Evolutionary conservation across 352 stramenopile genomes (phyloP), one percentile per base, ranked within the genome.

Genomic region (Pythium dissotocum): DNA sequence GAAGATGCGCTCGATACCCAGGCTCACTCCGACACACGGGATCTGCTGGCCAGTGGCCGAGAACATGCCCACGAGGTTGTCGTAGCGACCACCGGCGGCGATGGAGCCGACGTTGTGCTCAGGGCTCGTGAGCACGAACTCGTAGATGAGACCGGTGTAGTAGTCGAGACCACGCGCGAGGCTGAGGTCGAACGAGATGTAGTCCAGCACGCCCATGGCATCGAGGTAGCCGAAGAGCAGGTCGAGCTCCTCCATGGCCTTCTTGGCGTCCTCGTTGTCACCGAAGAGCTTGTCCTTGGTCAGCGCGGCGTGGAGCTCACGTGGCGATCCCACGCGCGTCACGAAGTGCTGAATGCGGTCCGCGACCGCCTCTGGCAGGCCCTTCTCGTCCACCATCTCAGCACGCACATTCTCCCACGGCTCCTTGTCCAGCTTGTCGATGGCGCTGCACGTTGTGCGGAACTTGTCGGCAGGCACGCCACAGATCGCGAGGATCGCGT

Each of bases 351-450:
- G 85, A 69, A 99, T 99, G 51, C 79, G 76, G 77, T 99, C 97
- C 1, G 97, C 97, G 30, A 98, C 90, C 6, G 90, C 84, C 32
- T 81, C 78, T 1, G 78, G 70, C 10, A 99, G 76, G 46, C 95
- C 96, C 88, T 99, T 99, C 36, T 99, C 96, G 67, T 98, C 91
- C 30, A 99, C 89, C 95, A 99, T 99, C 77, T 99, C 97, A 32
- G 81, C 71, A 24, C 85, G 80, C 53, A 96, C 89, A 30, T 77
- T 85, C 7, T 76, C 78, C 97, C 97, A 99, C 26, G 93, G 79
- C 76, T 98, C 93, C 84, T 99, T 99, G 86, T 99, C 97, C 24
- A 99, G 86, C 83, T 99, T 99, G 83, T 99, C 97, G 48, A 99
- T 98, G 48, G 97, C 96, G 67, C 90, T 98, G 76, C 97, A 99